Base-by-base conservation (phyloP, 148 eudicot genomes). In the Gaultheria prostrata region DNA sequence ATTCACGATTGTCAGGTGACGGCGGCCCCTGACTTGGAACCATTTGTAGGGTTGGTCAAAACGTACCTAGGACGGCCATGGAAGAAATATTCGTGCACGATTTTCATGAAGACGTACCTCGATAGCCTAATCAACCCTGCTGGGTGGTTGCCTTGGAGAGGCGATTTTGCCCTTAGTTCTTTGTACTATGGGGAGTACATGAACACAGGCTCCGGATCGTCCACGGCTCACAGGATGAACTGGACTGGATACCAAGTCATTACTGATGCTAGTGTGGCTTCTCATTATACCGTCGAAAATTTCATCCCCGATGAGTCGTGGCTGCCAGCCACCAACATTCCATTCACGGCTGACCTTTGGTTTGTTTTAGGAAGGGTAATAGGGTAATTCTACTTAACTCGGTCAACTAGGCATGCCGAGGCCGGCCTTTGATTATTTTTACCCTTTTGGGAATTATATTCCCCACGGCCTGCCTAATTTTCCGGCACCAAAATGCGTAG, bases 61-160 rank as follows among this genome's bases (percentile, higher is more conserved):
- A 93, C 94, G 0, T 95, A 93, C 78, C 88, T 95, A 20, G 98
- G 98, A 0, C 78, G 98, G 53, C 98, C 98, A 0, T 95, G 98
- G 98, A 81, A 89, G 77, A 33, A 82, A 33, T 94, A 92, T 48
- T 94, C 98, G 0, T 83, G 98, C 8, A 92, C 96, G 0, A 91
- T 95, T 14, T 86, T 87, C 51, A 88, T 92, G 93, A 89, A 90
- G 81, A 89, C 95, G 0, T 88, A 32, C 12, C 26, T 95, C 11
- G 97, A 87, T 59, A 72, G 89, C n/a, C 81, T 94, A 32, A 75
- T 93, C 28, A 54, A 88, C 49, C 89, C 98, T 0, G 91, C 87
- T 0, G 98, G 98, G 56, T 95, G 98, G 98, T 32, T 85, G 45
- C 87, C 89, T 15, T 95, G 98, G 98, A 86, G 85, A 61, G 98